Base-by-base conservation (phyloP, 306 rosid species). In the Prunus armeniaca region DNA sequence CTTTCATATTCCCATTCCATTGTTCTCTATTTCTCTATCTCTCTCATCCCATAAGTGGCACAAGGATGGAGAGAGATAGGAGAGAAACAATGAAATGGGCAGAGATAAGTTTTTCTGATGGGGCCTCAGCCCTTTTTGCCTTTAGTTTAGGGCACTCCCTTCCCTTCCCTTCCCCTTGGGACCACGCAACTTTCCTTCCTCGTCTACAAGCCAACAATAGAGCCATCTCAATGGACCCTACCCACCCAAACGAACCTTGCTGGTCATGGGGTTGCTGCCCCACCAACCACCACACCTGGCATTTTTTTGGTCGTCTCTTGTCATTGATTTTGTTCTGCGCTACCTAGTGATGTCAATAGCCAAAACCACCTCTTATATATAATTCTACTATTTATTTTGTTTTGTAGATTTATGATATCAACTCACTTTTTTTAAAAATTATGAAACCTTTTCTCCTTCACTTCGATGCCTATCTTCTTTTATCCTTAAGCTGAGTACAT, bases 131-230 rank as follows among this genome's bases (percentile, higher is more conserved):
- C 41, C 41, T 6, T 34, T 38, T 38, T 27, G 17, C 41, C 65
- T 30, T 61, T 24, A 12, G 19, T 7, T 61, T 27, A 61, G 10
- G 65, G 34, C 38, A 25, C 41, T 30, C 10, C 41, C 65, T 61
- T 13, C 41, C 6, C 0, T 25, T 34, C 41, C 43, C 9, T 1
- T 38, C 43, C 43, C 9, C 41, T 61, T 9, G 50, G 76, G 69
- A 4, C 47, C 41, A 34, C 41, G 41, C 41, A 34, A 34, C 41
- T 58, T 61, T 61, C 60, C 69, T 65, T 54, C 84, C 17, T 61
- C 60, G 69, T 62, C 67, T 73, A 18, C 63, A 64, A 80, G 82
- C 93, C 89, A 87, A 83, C 89, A 77, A 79, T 75, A 5, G 80
- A 75, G 85, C 20, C 72, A 69, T 76, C 57, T 45, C 22, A 1